Percentiles rank a stretch among this genome's conserved stretches.
Conservation (phyloP, 148 eudicot genomes). For the Simmondsia chinensis region DNA sequence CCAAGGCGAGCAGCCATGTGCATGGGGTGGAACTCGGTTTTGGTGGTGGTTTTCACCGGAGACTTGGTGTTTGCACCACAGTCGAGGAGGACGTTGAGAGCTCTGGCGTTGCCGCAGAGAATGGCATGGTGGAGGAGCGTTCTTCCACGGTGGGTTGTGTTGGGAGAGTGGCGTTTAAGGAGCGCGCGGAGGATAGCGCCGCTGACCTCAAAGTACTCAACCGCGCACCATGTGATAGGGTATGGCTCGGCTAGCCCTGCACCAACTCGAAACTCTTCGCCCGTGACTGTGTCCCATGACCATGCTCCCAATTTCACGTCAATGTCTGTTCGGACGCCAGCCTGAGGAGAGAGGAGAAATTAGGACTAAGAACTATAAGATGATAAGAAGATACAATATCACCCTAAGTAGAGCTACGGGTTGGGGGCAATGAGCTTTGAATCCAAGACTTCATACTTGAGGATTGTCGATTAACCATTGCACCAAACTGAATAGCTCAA, state of each 20-base stretch:
- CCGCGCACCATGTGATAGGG: constrained; percentile 78
- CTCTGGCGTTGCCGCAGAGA: constrained; percentile 49
- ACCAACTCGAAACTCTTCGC: constrained; percentile 86
- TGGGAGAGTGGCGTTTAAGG: constrained; percentile 31
- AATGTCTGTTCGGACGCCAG: constrained; percentile 40
- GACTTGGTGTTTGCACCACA: constrained; percentile 42
- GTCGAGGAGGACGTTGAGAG: constrained; percentile 42
- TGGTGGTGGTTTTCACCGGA: constrained; percentile 34
- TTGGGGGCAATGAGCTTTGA: no score
- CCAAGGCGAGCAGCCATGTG: constrained; percentile 89
- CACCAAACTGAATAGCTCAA: no score
- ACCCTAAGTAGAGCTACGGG: no score
- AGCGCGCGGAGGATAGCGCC: constrained; percentile 71
- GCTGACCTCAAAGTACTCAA: constrained; percentile 72
- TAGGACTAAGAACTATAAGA: neutral
- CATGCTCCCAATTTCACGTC: constrained; percentile 82
- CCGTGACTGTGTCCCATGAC: constrained; percentile 85
- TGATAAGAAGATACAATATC: neutral
- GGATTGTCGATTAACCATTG: no score
- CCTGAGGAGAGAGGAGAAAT: constrained; percentile 22
- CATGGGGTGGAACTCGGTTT: constrained; percentile 38
- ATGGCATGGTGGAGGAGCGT: constrained; percentile 91
- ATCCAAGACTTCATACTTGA: no score
- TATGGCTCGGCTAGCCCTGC: constrained; percentile 92
- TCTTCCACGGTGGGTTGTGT: constrained; percentile 50